Evolutionary conservation across 2,329 filamentous ascomycete species (phyloP).

Genomic region (Hypoxylon rubiginosum): DNA sequence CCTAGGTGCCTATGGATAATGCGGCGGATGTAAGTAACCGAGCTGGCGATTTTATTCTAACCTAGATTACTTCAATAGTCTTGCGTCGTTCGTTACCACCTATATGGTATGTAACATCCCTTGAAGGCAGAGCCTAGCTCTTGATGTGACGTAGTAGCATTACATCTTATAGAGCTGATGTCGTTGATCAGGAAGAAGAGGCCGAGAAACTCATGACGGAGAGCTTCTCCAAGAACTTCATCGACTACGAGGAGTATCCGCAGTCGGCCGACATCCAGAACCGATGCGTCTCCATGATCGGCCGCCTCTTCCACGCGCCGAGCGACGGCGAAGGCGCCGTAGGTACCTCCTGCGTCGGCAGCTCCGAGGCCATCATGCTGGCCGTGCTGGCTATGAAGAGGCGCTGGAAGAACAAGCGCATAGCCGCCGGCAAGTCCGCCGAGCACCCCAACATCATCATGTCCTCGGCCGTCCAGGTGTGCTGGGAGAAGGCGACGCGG

Average conservation of each 20-base stretch:
- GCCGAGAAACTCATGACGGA: slow-evolving; percentile 96
- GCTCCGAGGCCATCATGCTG: slow-evolving; percentile 89
- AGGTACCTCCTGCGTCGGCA: slow-evolving; percentile 90
- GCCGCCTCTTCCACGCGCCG: slow-evolving; percentile 87
- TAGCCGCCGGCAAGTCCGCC: slow-evolving; percentile 83
- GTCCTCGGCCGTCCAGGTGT: slow-evolving; percentile 96
- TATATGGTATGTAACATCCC: slow-evolving; percentile 78
- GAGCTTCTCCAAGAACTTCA: slow-evolving; percentile 94
- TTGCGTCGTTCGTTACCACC: slow-evolving; percentile 94
- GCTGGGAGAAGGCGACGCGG: slow-evolving; percentile 92
- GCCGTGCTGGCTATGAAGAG: slow-evolving; percentile 93
- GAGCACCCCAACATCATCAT: slow-evolving; percentile 93
- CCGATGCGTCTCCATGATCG: slow-evolving; percentile 92
- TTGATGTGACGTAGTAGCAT: slow-evolving; percentile 16
- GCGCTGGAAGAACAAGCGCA: slow-evolving; percentile 88
- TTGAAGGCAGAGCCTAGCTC: slow-evolving; percentile 16
- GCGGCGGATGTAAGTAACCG: slow-evolving; percentile 28
- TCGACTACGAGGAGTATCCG: slow-evolving; percentile 88
- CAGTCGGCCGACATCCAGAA: slow-evolving; percentile 89
- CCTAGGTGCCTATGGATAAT: slow-evolving; percentile 20
- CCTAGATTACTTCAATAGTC: slow-evolving; percentile 59
- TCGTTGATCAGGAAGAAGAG: slow-evolving; percentile 79
- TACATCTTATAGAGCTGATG: slow-evolving; percentile 22
- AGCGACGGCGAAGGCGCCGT: slow-evolving; percentile 73
- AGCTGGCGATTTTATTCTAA: slow-evolving; percentile 26